phyloP scores from a whole-genome alignment of 805 yeast genomes.

The Candida jianshihensis region DNA sequence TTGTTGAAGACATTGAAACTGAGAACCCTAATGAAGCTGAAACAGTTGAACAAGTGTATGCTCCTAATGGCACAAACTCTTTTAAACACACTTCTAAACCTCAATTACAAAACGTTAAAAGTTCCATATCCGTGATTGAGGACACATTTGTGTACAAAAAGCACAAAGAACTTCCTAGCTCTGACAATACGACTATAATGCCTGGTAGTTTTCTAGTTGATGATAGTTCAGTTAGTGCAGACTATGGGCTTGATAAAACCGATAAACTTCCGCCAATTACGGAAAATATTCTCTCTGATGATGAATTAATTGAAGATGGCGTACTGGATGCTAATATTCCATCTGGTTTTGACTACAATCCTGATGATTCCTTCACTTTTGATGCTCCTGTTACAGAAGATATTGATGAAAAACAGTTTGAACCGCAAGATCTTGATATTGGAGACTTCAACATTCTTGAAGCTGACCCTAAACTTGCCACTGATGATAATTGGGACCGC shows the following conservation, averaged over 20 bases:
- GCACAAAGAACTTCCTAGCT: constrained; percentile 18
- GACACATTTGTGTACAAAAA: constrained; percentile 27
- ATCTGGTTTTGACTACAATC: constrained; percentile 2
- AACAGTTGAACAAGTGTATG: too few relatives aligned
- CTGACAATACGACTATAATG: constrained; percentile 16
- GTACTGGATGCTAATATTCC: constrained; percentile 5
- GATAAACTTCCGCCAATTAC: constrained; percentile 3
- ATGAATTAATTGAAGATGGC: constrained; percentile 2
- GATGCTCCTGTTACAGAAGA: constrained; percentile 12
- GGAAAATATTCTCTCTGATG: constrained; percentile 8
- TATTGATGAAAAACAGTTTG: constrained; percentile 62
- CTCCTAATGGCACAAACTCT: not conserved
- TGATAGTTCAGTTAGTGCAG: constrained; percentile 1
- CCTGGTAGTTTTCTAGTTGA: constrained; percentile 23
- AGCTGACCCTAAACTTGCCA: constrained; percentile 38
- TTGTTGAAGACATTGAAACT: constrained; percentile 45
- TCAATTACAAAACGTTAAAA: not conserved
- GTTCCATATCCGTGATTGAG: constrained; percentile 8
- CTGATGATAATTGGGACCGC: constrained; percentile 55
- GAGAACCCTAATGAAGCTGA: constrained; percentile 4
- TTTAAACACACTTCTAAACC: not conserved
- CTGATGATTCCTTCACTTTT: constrained; percentile 15
- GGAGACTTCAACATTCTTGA: constrained; percentile 39
- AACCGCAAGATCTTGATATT: constrained; percentile 49
- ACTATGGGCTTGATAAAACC: constrained; percentile 3